phyloP scores from a whole-genome alignment of 2,329 filamentous ascomycete genomes.

The Westerdykella sp. region DNA sequence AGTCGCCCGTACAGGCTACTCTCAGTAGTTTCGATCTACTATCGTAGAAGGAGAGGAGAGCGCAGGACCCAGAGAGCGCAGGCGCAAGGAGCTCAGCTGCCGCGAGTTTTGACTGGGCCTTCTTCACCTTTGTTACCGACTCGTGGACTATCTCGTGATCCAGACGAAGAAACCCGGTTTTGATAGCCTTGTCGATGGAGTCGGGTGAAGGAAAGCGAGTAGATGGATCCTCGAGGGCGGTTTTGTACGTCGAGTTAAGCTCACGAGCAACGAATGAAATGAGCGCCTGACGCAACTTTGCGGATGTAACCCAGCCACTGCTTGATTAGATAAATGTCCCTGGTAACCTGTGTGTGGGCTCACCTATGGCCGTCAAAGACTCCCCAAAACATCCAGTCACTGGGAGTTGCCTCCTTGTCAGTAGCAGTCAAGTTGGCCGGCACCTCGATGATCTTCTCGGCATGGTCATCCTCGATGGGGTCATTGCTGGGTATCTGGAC shows the following conservation, averaged over 20 bases:
- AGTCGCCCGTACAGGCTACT: conserved; percentile 95
- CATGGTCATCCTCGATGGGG: conserved; percentile 96
- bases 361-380: conserved; percentile 97
- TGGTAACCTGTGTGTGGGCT: conserved; percentile 4
- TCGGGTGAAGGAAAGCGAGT: conserved; percentile 65
- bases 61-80: conserved; percentile 93
- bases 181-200: conserved; percentile 85
- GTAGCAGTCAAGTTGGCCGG: conserved; percentile 55
- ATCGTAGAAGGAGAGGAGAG: conserved; percentile 93
- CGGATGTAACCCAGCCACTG: conserved; percentile 96
- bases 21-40: conserved; percentile 76
- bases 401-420: conserved; percentile 52
- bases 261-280: conserved; percentile 91
- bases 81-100: conserved; percentile 89
- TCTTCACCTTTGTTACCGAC: conserved; percentile 84
- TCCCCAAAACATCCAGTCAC: conserved; percentile 99
- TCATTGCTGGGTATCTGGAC: conserved; percentile 94
- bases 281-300: conserved; percentile 84
- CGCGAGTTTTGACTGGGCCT: conserved; percentile 80
- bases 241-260: conserved; percentile 85
- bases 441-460: conserved; percentile 94
- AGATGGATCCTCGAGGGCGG: conserved; percentile 53
- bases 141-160: conserved; percentile 94
- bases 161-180: conserved; percentile 78
- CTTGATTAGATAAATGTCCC: conserved; percentile 20